Conservation (phyloP, 768 basidiomycete genomes). For the Auricularia heimuer region DNA sequence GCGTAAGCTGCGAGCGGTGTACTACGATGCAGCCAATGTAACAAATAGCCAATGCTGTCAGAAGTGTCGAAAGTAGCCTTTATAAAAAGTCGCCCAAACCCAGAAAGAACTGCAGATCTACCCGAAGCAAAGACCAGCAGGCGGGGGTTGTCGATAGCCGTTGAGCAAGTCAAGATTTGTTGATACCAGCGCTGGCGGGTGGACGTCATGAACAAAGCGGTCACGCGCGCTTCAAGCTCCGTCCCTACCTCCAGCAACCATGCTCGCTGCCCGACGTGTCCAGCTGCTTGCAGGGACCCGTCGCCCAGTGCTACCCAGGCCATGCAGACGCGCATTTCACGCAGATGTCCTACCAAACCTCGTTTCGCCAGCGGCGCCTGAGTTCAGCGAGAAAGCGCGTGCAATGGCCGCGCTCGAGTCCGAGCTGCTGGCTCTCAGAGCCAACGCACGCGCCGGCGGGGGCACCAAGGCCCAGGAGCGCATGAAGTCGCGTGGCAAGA, state of each 20-base stretch:
- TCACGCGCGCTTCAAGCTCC: not conserved
- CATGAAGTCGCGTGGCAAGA: conserved; percentile 72
- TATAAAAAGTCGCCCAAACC: too few species aligned
- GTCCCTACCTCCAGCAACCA: not conserved
- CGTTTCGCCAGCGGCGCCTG: conserved; percentile 57
- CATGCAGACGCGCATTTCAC: conserved; percentile 42
- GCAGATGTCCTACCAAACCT: conserved; percentile 64
- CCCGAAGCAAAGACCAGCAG: too few species aligned
- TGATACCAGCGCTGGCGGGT: too few species aligned
- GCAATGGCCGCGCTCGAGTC: conserved; percentile 63
- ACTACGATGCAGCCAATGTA: not conserved
- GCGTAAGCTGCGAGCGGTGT: conserved; percentile 10
- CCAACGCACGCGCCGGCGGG: conserved; percentile 57
- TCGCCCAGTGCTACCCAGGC: not conserved
- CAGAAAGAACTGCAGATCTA: too few species aligned
- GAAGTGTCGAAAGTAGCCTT: too few species aligned
- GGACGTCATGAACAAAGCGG: not conserved
- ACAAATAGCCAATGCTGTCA: too few species aligned
- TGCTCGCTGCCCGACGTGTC: not conserved
- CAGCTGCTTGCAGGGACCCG: not conserved
- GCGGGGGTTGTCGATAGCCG: too few species aligned
- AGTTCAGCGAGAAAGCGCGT: conserved; percentile 56
- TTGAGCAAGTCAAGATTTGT: too few species aligned
- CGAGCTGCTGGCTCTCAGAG: conserved; percentile 51
- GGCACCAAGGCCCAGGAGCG: conserved; percentile 64